phyloP scores from a whole-genome alignment of 2,329 filamentous ascomycete genomes.

The Paecilomyces sp. region DNA sequence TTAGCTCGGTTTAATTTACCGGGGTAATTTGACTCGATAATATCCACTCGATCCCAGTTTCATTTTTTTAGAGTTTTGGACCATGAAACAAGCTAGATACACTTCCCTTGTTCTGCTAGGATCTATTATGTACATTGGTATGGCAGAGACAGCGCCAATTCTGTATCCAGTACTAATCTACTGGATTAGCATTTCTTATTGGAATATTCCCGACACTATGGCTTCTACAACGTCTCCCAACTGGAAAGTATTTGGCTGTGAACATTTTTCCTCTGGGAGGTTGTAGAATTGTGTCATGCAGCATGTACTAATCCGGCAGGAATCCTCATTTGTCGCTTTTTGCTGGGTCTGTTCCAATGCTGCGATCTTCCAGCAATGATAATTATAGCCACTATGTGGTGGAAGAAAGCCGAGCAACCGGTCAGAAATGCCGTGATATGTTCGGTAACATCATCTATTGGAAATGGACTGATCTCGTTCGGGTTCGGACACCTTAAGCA shows the following conservation, averaged over 20 bases:
- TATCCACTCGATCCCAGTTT: too few relatives aligned
- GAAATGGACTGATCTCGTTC: neutral
- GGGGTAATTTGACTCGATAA: too few relatives aligned
- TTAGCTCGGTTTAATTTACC: too few relatives aligned
- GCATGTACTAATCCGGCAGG: neutral
- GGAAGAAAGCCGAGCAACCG: neutral
- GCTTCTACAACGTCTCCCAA: neutral
- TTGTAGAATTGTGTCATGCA: neutral
- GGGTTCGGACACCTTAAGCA: neutral
- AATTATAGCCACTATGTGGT: neutral
- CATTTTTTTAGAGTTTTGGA: too few relatives aligned
- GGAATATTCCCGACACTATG: neutral
- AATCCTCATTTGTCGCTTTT: neutral
- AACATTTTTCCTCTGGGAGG: neutral
- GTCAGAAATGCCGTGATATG: conserved; percentile 2
- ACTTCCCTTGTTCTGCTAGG: neutral
- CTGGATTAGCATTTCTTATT: neutral
- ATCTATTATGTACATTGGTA: conserved; percentile 15
- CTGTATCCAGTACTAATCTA: neutral
- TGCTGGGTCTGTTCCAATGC: neutral
- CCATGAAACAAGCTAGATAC: too few relatives aligned
- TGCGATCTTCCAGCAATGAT: conserved; percentile 1
- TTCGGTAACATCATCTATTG: conserved; percentile 1
- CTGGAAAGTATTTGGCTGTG: neutral
- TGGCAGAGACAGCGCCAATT: neutral